Conservation (phyloP, 306 rosid genomes). For the Vicia villosa region DNA sequence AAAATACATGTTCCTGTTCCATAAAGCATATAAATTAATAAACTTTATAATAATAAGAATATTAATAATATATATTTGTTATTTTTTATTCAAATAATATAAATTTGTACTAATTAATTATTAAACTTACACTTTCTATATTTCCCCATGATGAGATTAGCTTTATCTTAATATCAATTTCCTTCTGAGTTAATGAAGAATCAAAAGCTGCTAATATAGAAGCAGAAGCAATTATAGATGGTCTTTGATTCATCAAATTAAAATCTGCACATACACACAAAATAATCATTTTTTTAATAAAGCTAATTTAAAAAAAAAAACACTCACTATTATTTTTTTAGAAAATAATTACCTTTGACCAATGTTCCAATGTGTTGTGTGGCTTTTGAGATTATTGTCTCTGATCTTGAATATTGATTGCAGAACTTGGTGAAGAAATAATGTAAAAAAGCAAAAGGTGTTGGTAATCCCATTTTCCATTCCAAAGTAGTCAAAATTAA, state of each 20-base stretch:
- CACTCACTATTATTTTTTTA: not conserved
- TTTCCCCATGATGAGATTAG: constrained; percentile 57
- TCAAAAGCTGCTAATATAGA: constrained; percentile 70
- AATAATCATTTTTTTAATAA: not conserved
- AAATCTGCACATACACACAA: constrained; percentile 49
- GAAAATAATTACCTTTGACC: constrained; percentile 55
- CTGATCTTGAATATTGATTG: constrained; percentile 42
- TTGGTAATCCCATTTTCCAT: constrained; percentile 81
- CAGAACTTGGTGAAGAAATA: constrained; percentile 63
- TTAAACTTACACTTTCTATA: constrained; percentile 64
- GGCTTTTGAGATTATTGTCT: constrained; percentile 56
- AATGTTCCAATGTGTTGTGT: constrained; percentile 50
- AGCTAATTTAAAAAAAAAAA: not conserved
- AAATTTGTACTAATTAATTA: not conserved
- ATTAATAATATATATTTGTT: no score
- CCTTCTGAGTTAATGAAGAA: constrained; percentile 52
- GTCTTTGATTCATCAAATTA: constrained; percentile 61
- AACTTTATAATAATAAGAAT: not conserved
- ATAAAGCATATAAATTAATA: not conserved
- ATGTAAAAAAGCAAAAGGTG: constrained; percentile 76
- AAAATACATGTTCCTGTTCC: constrained; percentile 69
- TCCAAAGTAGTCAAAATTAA: constrained; percentile 67
- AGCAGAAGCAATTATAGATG: constrained; percentile 79
- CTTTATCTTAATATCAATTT: constrained; percentile 55
- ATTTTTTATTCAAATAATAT: no score